Base-by-base conservation (phyloP, 768 basidiomycete species). In the Cantharellus anzutake region DNA sequence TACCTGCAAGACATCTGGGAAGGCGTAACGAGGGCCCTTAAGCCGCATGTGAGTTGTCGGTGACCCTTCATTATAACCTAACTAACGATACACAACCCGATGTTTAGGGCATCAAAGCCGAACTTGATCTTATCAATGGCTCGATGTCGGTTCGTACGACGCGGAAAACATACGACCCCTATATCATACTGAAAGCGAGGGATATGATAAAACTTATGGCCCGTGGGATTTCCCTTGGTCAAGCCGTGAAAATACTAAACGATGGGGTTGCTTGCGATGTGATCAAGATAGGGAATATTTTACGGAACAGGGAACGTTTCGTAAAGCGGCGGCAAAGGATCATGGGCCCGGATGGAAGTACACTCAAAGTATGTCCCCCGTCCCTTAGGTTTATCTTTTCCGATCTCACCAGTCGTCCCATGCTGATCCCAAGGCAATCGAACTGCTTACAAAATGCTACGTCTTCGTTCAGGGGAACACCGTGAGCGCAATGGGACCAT, bases 401-500 rank as follows among this genome's bases (percentile, higher is more conserved):
- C 29, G 11, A 39, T 51, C 11, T 51, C 41, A 14, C 38, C 5
- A 59, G 41, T 63, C 42, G 59, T 16, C 3, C 7, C 35, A 7
- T 34, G 11, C 29, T 34, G 14, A 11, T 50, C 3, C 3, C n/a
- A 0, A 98, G 93, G 96, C 96, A 1, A 96, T 99, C 64, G 96
- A 99, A 64, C 78, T 99, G 11, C 73, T 99, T 59, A 98, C 96
- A 11, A 82, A 87, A 66, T 98, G 93, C 67, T 99, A 99, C 68
- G 88, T 99, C 35, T 78, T 99, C 20, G 96, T 99, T 2, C 96
- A 98, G 74, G 96, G 96, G 63, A 98, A 80, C 70, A 99, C 96
- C 1, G 96, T 99, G 60, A 90, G 92, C 57, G 92, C 90, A 7
- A 98, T 98, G 92, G 96, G 96, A 2, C 85, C 91, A 0, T 86